A percentile compares a stretch with the other conserved stretches of the same genome.
These are phyloP conservation scores for Fusarium globosum DNA, from an alignment of 2,329 filamentous ascomycete species.

Conservation along the genomic window DNA sequence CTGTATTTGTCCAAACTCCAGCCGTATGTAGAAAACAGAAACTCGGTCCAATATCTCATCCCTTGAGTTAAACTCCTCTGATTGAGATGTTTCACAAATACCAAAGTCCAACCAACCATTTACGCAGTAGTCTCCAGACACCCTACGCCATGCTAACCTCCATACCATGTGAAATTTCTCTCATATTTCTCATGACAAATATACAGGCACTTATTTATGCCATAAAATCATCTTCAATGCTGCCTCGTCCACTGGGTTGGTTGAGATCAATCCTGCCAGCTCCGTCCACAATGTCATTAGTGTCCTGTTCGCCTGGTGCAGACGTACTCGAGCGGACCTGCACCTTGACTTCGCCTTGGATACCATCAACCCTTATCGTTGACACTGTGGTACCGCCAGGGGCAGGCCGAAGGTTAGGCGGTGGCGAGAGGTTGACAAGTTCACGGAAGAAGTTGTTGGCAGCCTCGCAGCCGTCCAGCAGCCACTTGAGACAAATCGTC, in stretches of 20 bases:
- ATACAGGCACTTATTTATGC: constrained; percentile 41
- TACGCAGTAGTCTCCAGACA: neutral
- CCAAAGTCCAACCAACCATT: neutral
- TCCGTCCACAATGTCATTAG: constrained; percentile 56
- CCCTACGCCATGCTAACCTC: neutral
- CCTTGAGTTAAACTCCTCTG: neutral
- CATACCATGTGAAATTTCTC: neutral
- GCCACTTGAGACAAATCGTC: constrained; percentile 87
- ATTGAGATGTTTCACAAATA: neutral
- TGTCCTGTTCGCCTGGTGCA: constrained; percentile 42
- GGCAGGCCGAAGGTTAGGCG: constrained; percentile 52
- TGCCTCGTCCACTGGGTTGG: constrained; percentile 44
- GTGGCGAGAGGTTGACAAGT: constrained; percentile 62
- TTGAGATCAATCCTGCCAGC: constrained; percentile 56
- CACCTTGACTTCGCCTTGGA: constrained; percentile 67
- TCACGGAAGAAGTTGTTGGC: constrained; percentile 78
- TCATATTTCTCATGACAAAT: neutral
- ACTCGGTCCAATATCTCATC: neutral
- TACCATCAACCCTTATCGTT: constrained; percentile 65
- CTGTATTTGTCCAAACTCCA: neutral
- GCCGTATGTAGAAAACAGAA: neutral
- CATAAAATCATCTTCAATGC: constrained; percentile 60
- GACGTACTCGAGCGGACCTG: constrained; percentile 56
- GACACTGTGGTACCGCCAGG: constrained; percentile 52
- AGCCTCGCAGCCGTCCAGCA: constrained; percentile 78